Evolutionary conservation across 306 rosid genomes (phyloP).

Genomic region (Argentina anserina): DNA sequence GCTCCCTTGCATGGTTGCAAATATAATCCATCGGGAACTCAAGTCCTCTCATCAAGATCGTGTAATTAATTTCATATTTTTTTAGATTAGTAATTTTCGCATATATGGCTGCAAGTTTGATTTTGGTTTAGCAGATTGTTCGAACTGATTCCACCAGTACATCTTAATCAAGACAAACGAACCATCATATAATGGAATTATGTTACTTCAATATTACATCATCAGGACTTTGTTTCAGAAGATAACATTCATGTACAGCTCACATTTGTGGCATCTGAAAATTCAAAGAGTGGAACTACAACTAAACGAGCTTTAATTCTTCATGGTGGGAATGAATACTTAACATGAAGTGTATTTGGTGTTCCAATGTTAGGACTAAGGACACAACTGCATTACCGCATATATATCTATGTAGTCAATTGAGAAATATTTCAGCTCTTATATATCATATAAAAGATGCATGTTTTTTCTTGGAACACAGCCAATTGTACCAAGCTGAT

Average conservation of each 20-base stretch:
- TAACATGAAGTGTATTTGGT: background rate
- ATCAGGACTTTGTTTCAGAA: background rate
- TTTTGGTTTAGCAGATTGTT: background rate
- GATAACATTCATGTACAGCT: constrained; percentile 1
- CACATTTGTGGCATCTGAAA: constrained; percentile 9
- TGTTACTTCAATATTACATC: background rate
- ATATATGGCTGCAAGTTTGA: background rate
- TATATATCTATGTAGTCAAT: background rate
- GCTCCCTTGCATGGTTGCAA: background rate
- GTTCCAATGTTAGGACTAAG: background rate
- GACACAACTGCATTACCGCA: background rate
- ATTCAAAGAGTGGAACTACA: background rate
- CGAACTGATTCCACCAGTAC: constrained; percentile 3
- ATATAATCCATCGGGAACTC: background rate
- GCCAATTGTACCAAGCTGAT: background rate
- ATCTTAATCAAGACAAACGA: constrained; percentile 25
- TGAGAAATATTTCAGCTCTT: background rate
- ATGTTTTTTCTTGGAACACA: background rate
- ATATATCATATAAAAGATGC: background rate
- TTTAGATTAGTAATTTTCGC: background rate
- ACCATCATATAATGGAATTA: constrained; percentile 25
- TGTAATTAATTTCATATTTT: background rate
- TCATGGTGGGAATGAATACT: background rate
- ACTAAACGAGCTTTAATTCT: background rate
- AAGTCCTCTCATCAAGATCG: background rate